Evolutionary conservation across 1,139 yeast genomes (phyloP).

Genomic region (Kodamaea plutei): DNA sequence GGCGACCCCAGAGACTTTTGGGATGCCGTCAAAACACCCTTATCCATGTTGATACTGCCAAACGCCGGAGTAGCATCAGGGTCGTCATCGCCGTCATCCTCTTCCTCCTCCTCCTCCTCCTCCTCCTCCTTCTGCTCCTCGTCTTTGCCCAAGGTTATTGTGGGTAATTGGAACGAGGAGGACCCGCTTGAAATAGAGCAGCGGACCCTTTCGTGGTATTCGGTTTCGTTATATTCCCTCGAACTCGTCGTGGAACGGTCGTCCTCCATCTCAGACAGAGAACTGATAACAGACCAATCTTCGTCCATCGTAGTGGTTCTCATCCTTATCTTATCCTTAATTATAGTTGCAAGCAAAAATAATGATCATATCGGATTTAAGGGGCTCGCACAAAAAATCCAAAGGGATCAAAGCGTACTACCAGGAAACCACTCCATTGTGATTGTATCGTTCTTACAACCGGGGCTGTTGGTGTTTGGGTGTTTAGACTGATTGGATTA

Average conservation of each 20-base stretch:
- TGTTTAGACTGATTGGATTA: no score
- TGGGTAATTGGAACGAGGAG: constrained; percentile 8
- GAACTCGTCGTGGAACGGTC: constrained; percentile 25
- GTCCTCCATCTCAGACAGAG: constrained; percentile 39
- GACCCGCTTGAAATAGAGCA: no score
- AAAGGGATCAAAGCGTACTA: neutral
- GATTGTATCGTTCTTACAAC: no score
- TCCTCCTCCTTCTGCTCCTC: neutral
- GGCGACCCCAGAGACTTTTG: no score
- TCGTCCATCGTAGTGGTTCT: constrained; percentile 18
- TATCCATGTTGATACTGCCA: constrained; percentile 7
- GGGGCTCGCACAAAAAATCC: constrained; percentile 2
- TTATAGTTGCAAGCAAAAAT: constrained; percentile 1
- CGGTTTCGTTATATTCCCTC: constrained; percentile 3
- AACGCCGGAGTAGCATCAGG: constrained; percentile 5
- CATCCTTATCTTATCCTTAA: constrained; percentile 1
- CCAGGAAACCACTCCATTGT: neutral
- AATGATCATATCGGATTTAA: constrained; percentile 4
- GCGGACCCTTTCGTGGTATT: no score
- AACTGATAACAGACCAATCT: constrained; percentile 46
- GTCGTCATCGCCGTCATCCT: no score
- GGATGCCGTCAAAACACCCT: no score
- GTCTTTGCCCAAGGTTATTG: constrained; percentile 1
- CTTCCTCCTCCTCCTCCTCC: constrained; percentile 1
- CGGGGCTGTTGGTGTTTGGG: no score